A percentile compares a stretch with the other conserved stretches of the same genome.
These are phyloP conservation scores for Durusdinium trenchii DNA, from an alignment of 73 alveolate species.

Conservation along the genomic window DNA sequence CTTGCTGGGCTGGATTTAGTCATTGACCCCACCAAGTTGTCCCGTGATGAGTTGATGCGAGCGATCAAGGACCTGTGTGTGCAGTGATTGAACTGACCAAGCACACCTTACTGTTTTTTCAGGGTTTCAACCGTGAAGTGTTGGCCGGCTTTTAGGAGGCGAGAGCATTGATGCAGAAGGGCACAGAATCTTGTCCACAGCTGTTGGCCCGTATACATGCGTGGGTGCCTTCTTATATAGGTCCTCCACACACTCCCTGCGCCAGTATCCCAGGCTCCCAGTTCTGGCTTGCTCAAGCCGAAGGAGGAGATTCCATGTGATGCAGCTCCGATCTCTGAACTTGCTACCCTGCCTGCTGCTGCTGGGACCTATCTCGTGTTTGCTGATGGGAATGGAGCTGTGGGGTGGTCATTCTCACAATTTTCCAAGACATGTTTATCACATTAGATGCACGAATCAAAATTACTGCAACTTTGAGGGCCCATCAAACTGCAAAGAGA, in stretches of 20 bases:
- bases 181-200: not conserved
- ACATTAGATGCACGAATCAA: too few relatives aligned
- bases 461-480: too few relatives aligned
- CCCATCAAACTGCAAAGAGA: not conserved
- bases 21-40: not conserved
- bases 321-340: not conserved
- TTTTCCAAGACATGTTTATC: too few relatives aligned
- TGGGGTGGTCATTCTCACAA: too few relatives aligned
- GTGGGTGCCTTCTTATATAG: not conserved
- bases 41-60: not conserved
- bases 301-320: not conserved
- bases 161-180: not conserved
- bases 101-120: not conserved
- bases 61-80: constrained; percentile 32
- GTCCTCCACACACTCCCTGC: not conserved
- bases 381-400: too few relatives aligned
- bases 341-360: not conserved
- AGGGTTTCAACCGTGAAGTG: too few relatives aligned
- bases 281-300: not conserved
- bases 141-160: constrained; percentile 19
- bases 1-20: constrained; percentile 29
- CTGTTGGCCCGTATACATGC: not conserved
- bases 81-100: not conserved
- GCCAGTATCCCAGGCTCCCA: not conserved
- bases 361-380: too few relatives aligned